A percentile compares a stretch with the other conserved stretches of the same genome.
These are phyloP conservation scores for Beauveria sp. DNA, from an alignment of 2,329 filamentous ascomycete genomes.

Conservation along the genomic window DNA sequence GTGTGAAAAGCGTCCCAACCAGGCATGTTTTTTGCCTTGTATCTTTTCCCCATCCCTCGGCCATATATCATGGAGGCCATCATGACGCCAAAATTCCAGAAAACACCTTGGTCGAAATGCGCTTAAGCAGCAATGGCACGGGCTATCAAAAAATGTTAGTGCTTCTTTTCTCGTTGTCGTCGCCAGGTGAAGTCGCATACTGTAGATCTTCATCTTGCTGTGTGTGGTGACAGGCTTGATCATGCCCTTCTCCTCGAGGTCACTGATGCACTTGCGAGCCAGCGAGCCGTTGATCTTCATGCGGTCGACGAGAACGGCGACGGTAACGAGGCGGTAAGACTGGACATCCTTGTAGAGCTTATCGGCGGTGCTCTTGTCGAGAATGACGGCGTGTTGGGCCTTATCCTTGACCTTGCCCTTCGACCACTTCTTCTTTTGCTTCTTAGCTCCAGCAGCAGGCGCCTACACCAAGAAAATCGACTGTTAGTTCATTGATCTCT, in stretches of 20 bases:
- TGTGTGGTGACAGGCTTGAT: constrained; percentile 97
- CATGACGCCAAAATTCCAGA: constrained; percentile 32
- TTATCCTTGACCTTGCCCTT: constrained; percentile 94
- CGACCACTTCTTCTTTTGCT: constrained; percentile 47
- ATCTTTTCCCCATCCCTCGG: constrained; percentile 28
- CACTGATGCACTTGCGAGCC: constrained; percentile 78
- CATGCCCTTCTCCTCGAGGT: constrained; percentile 95
- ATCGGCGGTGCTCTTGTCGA: constrained; percentile 96
- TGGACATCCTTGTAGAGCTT: constrained; percentile 99
- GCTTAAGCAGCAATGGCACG: constrained; percentile 48
- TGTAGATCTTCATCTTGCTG: constrained; percentile 99
- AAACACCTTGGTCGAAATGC: constrained; percentile 22
- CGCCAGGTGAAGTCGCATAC: constrained; percentile 34
- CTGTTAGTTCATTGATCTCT: constrained; percentile 8
- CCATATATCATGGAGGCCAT: constrained; percentile 29
- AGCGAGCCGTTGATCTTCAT: constrained; percentile 99
- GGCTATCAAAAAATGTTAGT: constrained; percentile 36
- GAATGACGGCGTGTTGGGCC: constrained; percentile 97
- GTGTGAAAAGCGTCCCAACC: constrained; percentile 33
- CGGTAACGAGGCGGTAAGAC: constrained; percentile 98
- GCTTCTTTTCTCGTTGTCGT: background rate
- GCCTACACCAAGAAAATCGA: constrained; percentile 23
- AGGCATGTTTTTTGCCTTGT: constrained; percentile 27
- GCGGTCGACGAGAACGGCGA: constrained; percentile 96
- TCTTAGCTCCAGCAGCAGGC: constrained; percentile 31